Percentiles rank a stretch among this genome's conserved stretches.
Evolutionary conservation across 805 yeast genomes (phyloP).

Genomic region (Wickerhamomyces pijperi): DNA sequence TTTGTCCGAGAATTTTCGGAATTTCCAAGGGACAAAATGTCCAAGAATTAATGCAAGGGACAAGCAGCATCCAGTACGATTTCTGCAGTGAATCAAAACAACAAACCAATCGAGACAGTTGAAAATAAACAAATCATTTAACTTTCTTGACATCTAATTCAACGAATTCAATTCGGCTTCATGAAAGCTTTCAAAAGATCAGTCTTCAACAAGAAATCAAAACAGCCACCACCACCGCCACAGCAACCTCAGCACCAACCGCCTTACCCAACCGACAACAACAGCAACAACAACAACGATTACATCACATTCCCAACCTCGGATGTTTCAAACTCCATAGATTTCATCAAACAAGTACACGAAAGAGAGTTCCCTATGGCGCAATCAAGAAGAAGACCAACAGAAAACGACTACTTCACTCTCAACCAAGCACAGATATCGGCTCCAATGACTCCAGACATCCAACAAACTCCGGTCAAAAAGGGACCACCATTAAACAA

Average conservation of each 20-base stretch:
- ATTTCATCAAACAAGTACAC: neutral
- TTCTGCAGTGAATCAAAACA: no score
- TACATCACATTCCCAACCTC: no score
- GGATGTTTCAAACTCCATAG: slow-evolving; percentile 1
- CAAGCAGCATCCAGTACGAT: no score
- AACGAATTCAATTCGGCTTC: no score
- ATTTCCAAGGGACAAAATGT: no score
- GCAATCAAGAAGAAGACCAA: neutral
- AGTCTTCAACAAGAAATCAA: neutral
- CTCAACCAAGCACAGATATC: neutral
- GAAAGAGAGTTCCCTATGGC: neutral
- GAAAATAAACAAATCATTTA: no score
- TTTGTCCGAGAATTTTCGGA: no score
- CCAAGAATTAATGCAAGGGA: no score
- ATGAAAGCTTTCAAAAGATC: neutral
- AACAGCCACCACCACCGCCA: neutral
- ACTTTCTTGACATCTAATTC: no score
- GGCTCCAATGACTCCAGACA: neutral
- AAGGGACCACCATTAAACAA: neutral
- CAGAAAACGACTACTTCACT: neutral
- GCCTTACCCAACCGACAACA: neutral
- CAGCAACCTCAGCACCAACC: neutral
- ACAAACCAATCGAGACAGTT: no score
- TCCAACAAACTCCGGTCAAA: neutral
- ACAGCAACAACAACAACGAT: no score